Base-by-base conservation (phyloP, 139 green algal species). In the Closterium sp. region DNA sequence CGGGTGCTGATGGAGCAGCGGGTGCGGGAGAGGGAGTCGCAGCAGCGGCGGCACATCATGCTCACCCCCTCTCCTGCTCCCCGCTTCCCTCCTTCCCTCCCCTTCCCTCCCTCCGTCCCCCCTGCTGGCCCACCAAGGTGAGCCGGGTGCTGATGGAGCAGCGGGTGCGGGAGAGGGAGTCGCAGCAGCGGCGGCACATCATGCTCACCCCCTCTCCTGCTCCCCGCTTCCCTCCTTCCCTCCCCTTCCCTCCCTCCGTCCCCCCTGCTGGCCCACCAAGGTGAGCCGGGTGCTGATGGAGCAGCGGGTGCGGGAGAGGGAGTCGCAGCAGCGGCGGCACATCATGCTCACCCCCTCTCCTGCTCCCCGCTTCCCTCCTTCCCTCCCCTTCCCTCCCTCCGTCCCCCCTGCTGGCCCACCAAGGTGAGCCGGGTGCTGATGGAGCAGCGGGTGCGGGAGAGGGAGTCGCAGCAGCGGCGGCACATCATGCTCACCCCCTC, bases 301-400 rank as follows among this genome's bases (percentile, higher is more conserved):
- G 92, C 94, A 96, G 87, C 88, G 88, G 87, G 88, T 96, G 38
- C 87, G 87, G 29, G 95, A 96, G 93, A 94, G 94, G 92, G 93
- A 96, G 93, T 92, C 92, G 79, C 84, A n/a, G n/a, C 29, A 85
- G 85, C 31, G 38, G 34, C 88, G 93, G 93, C 85, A 95, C 7
- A n/a, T n/a, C n/a, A n/a, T n/a, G n/a, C n/a, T n/a, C n/a, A n/a
- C n/a, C n/a, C n/a, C n/a, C n/a, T n/a, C n/a, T n/a, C n/a, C n/a
- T n/a, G n/a, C n/a, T n/a, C n/a, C n/a, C n/a, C n/a, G n/a, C 38
- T 0, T 13, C 7, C 38, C 38, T 50, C 38, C 38, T 9, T 50
- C 38, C 38, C 34, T 42, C 9, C 34, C 38, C n/a, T n/a, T 50
- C 38, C 38, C 5, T 50, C 38, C 38, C 38, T 9, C 38, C 6